Conservation (phyloP, 176 grass and related monocot genomes). For the Ensete glaucum region DNA sequence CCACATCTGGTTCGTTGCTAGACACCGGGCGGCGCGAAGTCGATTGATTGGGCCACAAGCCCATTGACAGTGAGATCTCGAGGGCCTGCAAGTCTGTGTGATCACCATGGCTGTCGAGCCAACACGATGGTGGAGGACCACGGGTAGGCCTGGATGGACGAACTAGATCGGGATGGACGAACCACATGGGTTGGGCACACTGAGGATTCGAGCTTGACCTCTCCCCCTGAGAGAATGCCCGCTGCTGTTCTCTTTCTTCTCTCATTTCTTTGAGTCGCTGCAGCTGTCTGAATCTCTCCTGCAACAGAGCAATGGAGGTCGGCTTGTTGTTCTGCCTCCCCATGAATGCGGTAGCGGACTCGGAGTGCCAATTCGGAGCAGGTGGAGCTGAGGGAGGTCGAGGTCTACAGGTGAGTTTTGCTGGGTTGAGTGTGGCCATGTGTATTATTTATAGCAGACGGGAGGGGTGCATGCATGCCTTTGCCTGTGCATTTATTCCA, state of each 20-base stretch:
- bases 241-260: conserved; percentile 35
- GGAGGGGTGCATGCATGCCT: neutral
- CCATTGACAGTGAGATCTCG: conserved; percentile 19
- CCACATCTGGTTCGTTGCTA: conserved; percentile 40
- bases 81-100: conserved; percentile 32
- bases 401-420: neutral
- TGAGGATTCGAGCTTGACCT: neutral
- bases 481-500: conserved; percentile 1
- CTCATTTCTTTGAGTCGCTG: conserved; percentile 74
- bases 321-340: conserved; percentile 38
- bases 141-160: conserved; percentile 26
- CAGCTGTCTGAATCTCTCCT: conserved; percentile 75
- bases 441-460: conserved; percentile 15
- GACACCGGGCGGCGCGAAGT: conserved; percentile 18
- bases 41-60: conserved; percentile 34
- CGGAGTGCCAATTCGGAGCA: neutral
- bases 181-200: conserved; percentile 3
- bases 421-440: neutral
- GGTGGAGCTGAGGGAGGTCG: neutral
- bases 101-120: conserved; percentile 7
- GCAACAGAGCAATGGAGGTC: conserved; percentile 62
- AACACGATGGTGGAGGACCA: conserved; percentile 24
- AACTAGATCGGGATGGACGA: conserved; percentile 12
- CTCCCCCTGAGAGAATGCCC: neutral
- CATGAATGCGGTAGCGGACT: neutral